Conservation (phyloP, 1,284 basidiomycete genomes). For the Leccinum subrobustum region DNA sequence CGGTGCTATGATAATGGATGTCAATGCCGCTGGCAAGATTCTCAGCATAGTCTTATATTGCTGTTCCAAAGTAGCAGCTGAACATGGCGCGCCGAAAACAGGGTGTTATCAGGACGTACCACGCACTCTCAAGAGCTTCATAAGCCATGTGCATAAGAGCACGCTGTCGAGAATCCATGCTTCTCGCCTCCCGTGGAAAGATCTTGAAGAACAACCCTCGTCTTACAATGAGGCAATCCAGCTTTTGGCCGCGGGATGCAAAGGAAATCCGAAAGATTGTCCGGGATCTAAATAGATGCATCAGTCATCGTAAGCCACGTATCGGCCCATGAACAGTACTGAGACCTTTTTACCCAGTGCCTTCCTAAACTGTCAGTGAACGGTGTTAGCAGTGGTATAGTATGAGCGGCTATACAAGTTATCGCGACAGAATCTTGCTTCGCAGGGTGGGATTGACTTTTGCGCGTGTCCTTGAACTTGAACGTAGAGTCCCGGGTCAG, state of each 20-base stretch:
- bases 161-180: constrained; percentile 75
- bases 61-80: constrained; percentile 64
- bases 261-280: constrained; percentile 47
- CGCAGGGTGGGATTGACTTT: neutral
- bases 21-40: constrained; percentile 44
- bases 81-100: constrained; percentile 52
- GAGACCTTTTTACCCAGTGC: constrained; percentile 50
- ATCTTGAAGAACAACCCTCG: constrained; percentile 68
- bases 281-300: constrained; percentile 50
- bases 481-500: neutral
- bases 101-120: constrained; percentile 60
- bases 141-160: constrained; percentile 63
- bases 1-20: constrained; percentile 70
- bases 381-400: constrained; percentile 54
- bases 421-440: constrained; percentile 62
- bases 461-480: constrained; percentile 22
- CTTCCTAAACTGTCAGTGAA: constrained; percentile 49
- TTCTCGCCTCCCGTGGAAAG: constrained; percentile 67
- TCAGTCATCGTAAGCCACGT: neutral
- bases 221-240: constrained; percentile 35
- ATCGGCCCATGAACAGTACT: constrained; percentile 43
- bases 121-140: constrained; percentile 66
- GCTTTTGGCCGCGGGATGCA: constrained; percentile 30
- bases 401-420: constrained; percentile 65
- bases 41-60: constrained; percentile 66